phyloP scores from a whole-genome alignment of 768 basidiomycete genomes.

The Trametes villosa region DNA sequence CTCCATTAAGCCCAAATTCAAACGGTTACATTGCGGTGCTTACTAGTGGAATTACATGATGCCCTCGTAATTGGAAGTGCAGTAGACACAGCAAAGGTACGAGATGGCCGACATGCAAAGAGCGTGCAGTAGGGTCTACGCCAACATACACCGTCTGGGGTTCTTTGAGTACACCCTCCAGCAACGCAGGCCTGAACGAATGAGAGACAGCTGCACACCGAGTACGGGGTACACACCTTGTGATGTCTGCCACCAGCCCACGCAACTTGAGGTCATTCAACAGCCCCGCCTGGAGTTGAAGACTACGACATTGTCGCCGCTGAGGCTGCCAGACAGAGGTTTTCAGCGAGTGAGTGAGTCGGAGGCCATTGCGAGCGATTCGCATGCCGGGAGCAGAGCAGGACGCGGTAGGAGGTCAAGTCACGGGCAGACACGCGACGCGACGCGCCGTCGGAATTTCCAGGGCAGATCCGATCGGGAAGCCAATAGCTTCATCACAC shows the following conservation, averaged over 20 bases:
- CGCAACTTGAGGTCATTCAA: conserved; percentile 40
- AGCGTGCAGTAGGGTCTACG: conserved; percentile 88
- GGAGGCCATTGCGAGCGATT: conserved; percentile 16
- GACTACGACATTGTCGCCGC: conserved; percentile 15
- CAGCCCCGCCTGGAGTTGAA: conserved; percentile 29
- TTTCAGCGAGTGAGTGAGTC: not conserved
- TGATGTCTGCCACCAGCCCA: conserved; percentile 41
- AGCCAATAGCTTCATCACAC: conserved; percentile 24
- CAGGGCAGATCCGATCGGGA: conserved; percentile 25
- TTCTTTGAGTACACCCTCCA: conserved; percentile 18
- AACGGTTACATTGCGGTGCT: conserved; percentile 34
- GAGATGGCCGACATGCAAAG: conserved; percentile 93
- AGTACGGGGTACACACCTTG: conserved; percentile 31
- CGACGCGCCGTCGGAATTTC: conserved; percentile 7
- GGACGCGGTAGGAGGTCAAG: not conserved
- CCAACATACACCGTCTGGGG: conserved; percentile 78
- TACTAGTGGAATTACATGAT: conserved; percentile 83
- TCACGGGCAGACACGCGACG: not conserved
- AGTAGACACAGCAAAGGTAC: conserved; percentile 84
- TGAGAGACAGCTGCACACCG: not conserved
- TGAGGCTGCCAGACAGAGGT: not conserved
- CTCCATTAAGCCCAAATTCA: conserved; percentile 8
- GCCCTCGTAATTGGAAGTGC: conserved; percentile 88
- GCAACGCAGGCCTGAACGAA: conserved; percentile 11
- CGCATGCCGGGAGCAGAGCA: conserved; percentile 11